Evolutionary conservation across 2,329 filamentous ascomycete species (phyloP).

Genomic region (Tetracladium maxilliforme): DNA sequence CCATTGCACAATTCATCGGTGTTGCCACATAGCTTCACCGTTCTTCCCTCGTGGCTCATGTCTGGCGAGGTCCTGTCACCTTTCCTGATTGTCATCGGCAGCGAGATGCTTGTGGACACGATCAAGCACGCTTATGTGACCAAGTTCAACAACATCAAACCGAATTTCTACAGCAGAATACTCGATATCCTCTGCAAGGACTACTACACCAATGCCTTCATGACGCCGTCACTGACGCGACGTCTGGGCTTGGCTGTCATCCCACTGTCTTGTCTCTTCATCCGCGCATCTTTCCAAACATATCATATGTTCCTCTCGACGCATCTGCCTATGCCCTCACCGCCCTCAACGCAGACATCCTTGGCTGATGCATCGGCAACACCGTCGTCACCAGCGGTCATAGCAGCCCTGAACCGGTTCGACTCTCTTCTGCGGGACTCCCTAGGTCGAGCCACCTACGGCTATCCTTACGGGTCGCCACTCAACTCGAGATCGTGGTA

Average conservation of each 20-base stretch:
- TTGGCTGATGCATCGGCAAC: constrained; percentile 45
- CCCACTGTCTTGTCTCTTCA: constrained; percentile 86
- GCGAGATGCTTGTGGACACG: constrained; percentile 93
- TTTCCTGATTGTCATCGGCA: constrained; percentile 85
- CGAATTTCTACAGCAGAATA: constrained; percentile 75
- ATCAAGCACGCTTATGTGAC: constrained; percentile 96
- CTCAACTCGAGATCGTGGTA: constrained; percentile 27
- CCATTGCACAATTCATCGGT: constrained; percentile 58
- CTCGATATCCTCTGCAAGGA: constrained; percentile 92
- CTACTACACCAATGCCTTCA: constrained; percentile 93
- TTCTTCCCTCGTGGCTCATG: constrained; percentile 76
- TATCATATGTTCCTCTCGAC: constrained; percentile 97
- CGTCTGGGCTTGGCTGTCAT: constrained; percentile 83
- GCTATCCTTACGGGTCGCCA: constrained; percentile 12
- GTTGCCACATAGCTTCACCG: constrained; percentile 78
- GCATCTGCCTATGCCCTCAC: constrained; percentile 62
- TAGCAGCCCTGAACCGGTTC: constrained; percentile 64
- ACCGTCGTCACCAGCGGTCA: constrained; percentile 55
- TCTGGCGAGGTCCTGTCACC: constrained; percentile 82
- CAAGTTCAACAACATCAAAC: constrained; percentile 97
- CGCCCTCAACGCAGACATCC: constrained; percentile 51
- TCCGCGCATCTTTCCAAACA: constrained; percentile 85
- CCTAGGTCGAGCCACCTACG: constrained; percentile 60
- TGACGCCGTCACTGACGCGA: constrained; percentile 77
- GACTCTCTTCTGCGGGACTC: constrained; percentile 66